Base-by-base conservation (phyloP, 108 stramenopile genomes). In the Pseudonitzschia pungens region DNA sequence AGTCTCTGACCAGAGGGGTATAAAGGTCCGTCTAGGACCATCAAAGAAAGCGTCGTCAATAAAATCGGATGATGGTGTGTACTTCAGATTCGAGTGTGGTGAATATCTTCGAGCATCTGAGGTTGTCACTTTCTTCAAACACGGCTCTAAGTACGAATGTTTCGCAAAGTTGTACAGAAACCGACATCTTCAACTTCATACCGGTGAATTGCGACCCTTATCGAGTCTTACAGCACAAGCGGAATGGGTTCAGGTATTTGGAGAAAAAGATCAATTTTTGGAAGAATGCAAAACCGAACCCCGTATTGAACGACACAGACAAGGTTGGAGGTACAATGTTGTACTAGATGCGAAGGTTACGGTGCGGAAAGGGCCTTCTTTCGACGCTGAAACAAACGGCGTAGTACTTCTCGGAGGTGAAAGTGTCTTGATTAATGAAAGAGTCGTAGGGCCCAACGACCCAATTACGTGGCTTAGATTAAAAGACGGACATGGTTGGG, bases 31-130 rank as follows among this genome's bases (percentile, higher is more conserved):
- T 24, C 68, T 84, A 21, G 91, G 93, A 12, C 93, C 93, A 45
- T 95, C 91, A 14, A 68, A 70, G 26, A 72, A 80, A 45, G 89
- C 93, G 2, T 81, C 87, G 15, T 72, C 83, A 14, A 92, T 95
- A 54, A 83, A 80, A 69, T 88, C 89, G 6, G 81, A 88, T 12
- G 78, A 83, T 58, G 93, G 87, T 26, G 75, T 77, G 24, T 80
- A 83, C 62, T 91, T 95, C 70, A 85, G 91, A 1, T 95, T 95
- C 74, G 93, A 95, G 80, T 95, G 93, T 65, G 93, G 93, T 0
- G 93, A 95, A 74, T 95, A 83, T 72, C 81, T 95, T 36, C 70
- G 93, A 31, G 89, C 93, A 26, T 95, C 89, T 0, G 93, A 95
- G 73, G 73, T 95, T 22, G 54, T 90, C 18, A 95, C 89, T 4